Evolutionary conservation across 2,329 filamentous ascomycete species (phyloP).

Genomic region (Pyricularia sp.): DNA sequence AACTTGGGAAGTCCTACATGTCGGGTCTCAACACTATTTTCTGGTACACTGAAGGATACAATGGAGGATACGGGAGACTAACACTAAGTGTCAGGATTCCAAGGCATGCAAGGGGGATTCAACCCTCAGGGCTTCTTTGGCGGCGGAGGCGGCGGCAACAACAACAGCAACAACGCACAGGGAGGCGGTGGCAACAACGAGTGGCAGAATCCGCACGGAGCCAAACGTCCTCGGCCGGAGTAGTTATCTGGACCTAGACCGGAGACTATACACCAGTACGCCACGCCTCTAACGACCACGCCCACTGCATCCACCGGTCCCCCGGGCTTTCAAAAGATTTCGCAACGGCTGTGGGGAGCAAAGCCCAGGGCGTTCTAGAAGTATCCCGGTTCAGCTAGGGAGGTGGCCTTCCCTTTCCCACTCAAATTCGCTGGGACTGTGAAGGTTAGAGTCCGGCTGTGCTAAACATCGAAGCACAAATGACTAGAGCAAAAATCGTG

Average conservation of each 20-base stretch:
- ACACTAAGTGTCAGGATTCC: conserved; percentile 37
- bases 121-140: conserved; percentile 59
- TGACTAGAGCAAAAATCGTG: neutral
- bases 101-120: conserved; percentile 57
- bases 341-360: neutral
- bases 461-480: neutral
- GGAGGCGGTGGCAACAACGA: conserved; percentile 36
- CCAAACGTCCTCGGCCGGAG: conserved; percentile 67
- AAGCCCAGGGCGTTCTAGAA: neutral
- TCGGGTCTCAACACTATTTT: neutral
- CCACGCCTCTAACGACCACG: neutral
- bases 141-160: conserved; percentile 22
- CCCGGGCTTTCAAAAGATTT: neutral
- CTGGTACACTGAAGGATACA: neutral
- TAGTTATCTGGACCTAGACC: conserved; percentile 17
- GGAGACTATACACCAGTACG: neutral
- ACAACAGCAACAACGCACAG: conserved; percentile 28
- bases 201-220: conserved; percentile 69
- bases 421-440: neutral
- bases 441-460: neutral
- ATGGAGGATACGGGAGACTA: conserved; percentile 8
- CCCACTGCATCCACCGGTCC: neutral
- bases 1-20: neutral
- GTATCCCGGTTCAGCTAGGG: neutral
- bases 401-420: neutral